Conservation (phyloP, 257 asterid genomes). For the Thymus quinquecostatus region DNA sequence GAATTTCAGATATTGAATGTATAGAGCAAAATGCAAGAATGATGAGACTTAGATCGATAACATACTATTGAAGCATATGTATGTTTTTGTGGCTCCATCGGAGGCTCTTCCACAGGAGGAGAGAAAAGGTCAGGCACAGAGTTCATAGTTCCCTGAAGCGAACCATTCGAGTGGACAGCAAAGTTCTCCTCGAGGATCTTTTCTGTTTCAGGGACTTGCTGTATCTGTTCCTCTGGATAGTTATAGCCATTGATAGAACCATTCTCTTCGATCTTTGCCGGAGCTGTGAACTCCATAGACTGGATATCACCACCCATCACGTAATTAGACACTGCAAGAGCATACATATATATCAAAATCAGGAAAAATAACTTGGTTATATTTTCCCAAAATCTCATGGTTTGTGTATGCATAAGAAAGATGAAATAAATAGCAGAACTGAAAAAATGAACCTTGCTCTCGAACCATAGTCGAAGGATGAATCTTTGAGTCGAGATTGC, state of each 20-base stretch:
- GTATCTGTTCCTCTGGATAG: slow-evolving; percentile 64
- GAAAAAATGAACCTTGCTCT: slow-evolving; percentile 63
- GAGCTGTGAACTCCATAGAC: slow-evolving; percentile 55
- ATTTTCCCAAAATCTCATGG: slow-evolving; percentile 2
- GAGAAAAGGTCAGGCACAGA: slow-evolving; percentile 62
- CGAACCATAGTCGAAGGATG: slow-evolving; percentile 55
- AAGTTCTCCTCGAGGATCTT: slow-evolving; percentile 60
- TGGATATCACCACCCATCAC: slow-evolving; percentile 66
- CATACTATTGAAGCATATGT: slow-evolving; percentile 98
- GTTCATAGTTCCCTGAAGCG: slow-evolving; percentile 62
- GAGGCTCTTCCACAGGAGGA: slow-evolving; percentile 67
- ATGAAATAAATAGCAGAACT: slow-evolving; percentile 1
- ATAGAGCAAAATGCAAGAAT: slow-evolving; percentile 2
- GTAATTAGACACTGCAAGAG: slow-evolving; percentile 65
- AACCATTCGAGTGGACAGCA: slow-evolving; percentile 70
- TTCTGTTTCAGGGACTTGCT: slow-evolving; percentile 63
- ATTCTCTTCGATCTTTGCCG: slow-evolving; percentile 56
- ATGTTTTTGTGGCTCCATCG: slow-evolving; percentile 78
- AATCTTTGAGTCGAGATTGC: slow-evolving; percentile 60
- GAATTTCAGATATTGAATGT: slow-evolving; percentile 17
- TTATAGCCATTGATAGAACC: slow-evolving; percentile 50
- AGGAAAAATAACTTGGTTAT: neutral
- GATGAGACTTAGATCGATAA: slow-evolving; percentile 27
- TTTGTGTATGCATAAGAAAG: neutral
- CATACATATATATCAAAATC: slow-evolving; percentile 12